A percentile compares a stretch with the other conserved stretches of the same genome.
These are phyloP conservation scores for Neofusicoccum cordaticola DNA, from an alignment of 2,329 filamentous ascomycete species.

Conservation along the genomic window DNA sequence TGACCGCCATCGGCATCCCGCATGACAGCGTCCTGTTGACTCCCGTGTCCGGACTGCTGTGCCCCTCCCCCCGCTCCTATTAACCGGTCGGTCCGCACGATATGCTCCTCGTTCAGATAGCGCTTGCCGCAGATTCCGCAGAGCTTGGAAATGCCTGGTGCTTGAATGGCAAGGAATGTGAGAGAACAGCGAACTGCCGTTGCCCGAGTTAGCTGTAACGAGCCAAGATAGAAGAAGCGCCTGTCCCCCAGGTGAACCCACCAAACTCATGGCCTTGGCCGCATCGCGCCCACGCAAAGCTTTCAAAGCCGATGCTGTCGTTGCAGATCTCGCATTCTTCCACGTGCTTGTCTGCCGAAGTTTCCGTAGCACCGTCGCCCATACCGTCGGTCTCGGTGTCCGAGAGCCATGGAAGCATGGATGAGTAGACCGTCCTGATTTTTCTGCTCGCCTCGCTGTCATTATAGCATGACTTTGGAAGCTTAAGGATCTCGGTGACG, in stretches of 20 bases:
- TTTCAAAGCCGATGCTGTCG: slow-evolving; percentile 47
- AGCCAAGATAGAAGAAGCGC: not conserved
- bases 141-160: slow-evolving; percentile 52
- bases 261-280: slow-evolving; percentile 52
- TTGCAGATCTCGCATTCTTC: slow-evolving; percentile 56
- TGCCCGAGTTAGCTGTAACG: not conserved
- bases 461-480: slow-evolving; percentile 3
- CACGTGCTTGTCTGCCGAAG: slow-evolving; percentile 21
- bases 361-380: not conserved
- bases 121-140: slow-evolving; percentile 53
- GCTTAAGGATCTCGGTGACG: slow-evolving; percentile 1
- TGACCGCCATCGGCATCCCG: not conserved
- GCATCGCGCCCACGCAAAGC: slow-evolving; percentile 48
- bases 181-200: slow-evolving; percentile 50
- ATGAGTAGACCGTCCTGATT: slow-evolving; percentile 10
- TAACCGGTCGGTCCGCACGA: slow-evolving; percentile 19
- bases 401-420: slow-evolving; percentile 10
- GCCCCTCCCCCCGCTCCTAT: not conserved
- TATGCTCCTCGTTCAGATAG: slow-evolving; percentile 46
- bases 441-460: slow-evolving; percentile 3
- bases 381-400: not conserved
- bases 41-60: not conserved
- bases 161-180: slow-evolving; percentile 55
- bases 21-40: slow-evolving; percentile 4
- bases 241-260: slow-evolving; percentile 26